A percentile compares a stretch with the other conserved stretches of the same genome.
These are phyloP conservation scores for Xylaria sp. DNA, from an alignment of 2,329 filamentous ascomycete genomes.

Conservation along the genomic window DNA sequence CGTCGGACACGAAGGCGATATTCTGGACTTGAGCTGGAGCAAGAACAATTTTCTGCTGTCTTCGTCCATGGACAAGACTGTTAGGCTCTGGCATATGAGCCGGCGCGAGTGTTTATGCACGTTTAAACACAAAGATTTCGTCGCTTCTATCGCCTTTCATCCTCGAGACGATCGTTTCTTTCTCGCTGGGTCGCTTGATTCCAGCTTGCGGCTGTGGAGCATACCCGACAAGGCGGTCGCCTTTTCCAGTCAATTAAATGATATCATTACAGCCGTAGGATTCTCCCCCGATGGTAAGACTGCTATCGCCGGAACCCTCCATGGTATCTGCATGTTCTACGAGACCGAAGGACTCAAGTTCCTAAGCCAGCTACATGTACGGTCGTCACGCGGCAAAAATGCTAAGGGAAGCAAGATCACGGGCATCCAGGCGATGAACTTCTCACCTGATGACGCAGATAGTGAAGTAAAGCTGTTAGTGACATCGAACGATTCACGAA, in stretches of 20 bases:
- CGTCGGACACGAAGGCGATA: conserved; percentile 79
- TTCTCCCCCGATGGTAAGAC: conserved; percentile 93
- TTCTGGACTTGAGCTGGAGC: conserved; percentile 95
- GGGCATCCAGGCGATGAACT: conserved; percentile 77
- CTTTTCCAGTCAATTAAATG: conserved; percentile 75
- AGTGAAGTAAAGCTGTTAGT: conserved; percentile 83
- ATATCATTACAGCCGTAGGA: conserved; percentile 91
- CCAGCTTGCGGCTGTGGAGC: conserved; percentile 88
- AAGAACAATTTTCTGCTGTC: conserved; percentile 98
- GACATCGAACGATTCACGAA: conserved; percentile 92
- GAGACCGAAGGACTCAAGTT: conserved; percentile 89
- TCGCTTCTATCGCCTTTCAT: conserved; percentile 93
- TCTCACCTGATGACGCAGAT: conserved; percentile 56
- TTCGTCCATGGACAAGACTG: conserved; percentile 97
- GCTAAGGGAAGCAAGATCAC: conserved; percentile 98
- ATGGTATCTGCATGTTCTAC: conserved; percentile 86
- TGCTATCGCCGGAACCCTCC: conserved; percentile 86
- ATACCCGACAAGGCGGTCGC: conserved; percentile 96
- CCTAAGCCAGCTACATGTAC: conserved; percentile 87
- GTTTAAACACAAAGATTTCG: conserved; percentile 94
- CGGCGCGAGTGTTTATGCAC: conserved; percentile 86
- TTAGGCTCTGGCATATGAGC: conserved; percentile 90
- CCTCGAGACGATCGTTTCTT: conserved; percentile 96
- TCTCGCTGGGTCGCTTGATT: conserved; percentile 88
- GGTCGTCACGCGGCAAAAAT: conserved; percentile 89